Conservation (phyloP, 805 yeast genomes). For the Saccharomycopsis guyanensis region DNA sequence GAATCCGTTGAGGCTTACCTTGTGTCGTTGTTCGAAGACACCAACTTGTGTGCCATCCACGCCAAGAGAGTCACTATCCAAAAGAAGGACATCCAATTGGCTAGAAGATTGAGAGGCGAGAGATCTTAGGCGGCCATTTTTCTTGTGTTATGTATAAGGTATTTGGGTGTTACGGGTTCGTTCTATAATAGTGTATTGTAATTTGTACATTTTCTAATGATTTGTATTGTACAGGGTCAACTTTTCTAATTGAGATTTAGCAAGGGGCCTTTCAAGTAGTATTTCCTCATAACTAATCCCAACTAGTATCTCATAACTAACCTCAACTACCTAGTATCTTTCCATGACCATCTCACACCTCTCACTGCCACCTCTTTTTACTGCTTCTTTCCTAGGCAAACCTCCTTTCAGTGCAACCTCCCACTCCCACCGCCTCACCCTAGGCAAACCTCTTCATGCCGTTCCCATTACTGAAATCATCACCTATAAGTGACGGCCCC, state of each 20-base stretch:
- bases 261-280: not conserved
- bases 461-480: not conserved
- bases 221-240: not conserved
- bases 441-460: too few relatives aligned
- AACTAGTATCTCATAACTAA: too few relatives aligned
- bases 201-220: not conserved
- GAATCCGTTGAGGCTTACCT: slow-evolving; percentile 98
- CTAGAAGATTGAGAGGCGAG: slow-evolving; percentile 97
- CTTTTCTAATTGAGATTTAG: too few relatives aligned
- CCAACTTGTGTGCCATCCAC: slow-evolving; percentile 96
- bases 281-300: too few relatives aligned
- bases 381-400: too few relatives aligned
- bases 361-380: too few relatives aligned
- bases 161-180: slow-evolving; percentile 1
- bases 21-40: slow-evolving; percentile 93
- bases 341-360: too few relatives aligned
- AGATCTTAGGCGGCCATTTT: slow-evolving; percentile 49
- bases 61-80: slow-evolving; percentile 98
- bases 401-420: too few relatives aligned
- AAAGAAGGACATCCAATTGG: slow-evolving; percentile 96
- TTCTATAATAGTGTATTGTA: not conserved
- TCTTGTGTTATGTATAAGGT: not conserved
- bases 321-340: too few relatives aligned
- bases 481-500: not conserved
- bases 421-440: too few relatives aligned